phyloP scores from a whole-genome alignment of 345 rosid genomes.

The Eucalyptus regnans region DNA sequence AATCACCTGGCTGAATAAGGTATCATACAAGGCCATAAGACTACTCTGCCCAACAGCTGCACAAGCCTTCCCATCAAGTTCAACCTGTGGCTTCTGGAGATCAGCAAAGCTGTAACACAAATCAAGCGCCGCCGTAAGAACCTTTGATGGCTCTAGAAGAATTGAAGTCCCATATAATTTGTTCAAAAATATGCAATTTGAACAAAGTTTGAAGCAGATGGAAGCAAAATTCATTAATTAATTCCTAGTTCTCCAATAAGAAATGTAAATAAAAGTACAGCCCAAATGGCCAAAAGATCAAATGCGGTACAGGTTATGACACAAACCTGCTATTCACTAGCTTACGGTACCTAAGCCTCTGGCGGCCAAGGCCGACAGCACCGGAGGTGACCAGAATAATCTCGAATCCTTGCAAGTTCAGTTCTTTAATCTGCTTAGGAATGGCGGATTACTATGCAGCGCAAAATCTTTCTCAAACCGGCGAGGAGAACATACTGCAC shows the following conservation, averaged over 20 bases:
- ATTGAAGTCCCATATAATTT: neutral
- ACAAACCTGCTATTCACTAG: slow-evolving; percentile 87
- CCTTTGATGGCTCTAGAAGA: neutral
- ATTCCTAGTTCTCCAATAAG: neutral
- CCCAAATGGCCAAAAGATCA: neutral
- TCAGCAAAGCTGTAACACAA: slow-evolving; percentile 60
- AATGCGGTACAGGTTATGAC: neutral
- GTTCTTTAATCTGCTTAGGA: slow-evolving; percentile 37
- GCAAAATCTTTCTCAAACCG: neutral
- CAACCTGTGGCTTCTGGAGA: slow-evolving; percentile 90
- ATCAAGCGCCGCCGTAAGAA: neutral
- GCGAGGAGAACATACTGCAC: neutral
- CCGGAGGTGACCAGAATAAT: slow-evolving; percentile 91
- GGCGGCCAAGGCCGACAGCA: slow-evolving; percentile 96
- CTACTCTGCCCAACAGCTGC: slow-evolving; percentile 99
- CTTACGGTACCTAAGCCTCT: slow-evolving; percentile 82
- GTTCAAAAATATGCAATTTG: neutral
- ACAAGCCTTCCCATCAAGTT: slow-evolving; percentile 95
- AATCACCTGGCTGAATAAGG: slow-evolving; percentile 70
- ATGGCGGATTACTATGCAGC: neutral
- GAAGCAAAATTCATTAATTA: neutral
- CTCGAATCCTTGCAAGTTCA: slow-evolving; percentile 75
- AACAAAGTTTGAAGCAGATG: neutral
- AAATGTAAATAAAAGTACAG: neutral
- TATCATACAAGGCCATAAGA: slow-evolving; percentile 93